phyloP scores from a whole-genome alignment of 2,329 filamentous ascomycete genomes.

The Fusarium sp. region DNA sequence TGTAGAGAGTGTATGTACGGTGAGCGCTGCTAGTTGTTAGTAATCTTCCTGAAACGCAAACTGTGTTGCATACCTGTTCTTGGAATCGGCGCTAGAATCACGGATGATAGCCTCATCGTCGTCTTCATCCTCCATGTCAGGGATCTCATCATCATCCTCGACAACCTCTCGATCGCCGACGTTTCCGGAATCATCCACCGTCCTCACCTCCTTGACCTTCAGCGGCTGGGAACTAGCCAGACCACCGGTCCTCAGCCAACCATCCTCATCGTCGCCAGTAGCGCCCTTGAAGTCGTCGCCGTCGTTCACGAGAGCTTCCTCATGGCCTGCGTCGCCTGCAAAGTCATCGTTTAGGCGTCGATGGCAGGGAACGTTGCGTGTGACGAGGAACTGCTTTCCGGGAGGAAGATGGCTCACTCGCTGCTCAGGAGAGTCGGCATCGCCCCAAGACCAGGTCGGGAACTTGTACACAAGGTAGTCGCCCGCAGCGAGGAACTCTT shows the following conservation, averaged over 20 bases:
- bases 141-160: conserved; percentile 84
- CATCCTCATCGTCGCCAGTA: conserved; percentile 74
- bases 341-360: conserved; percentile 93
- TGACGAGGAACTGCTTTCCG: conserved; percentile 95
- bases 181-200: conserved; percentile 89
- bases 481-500: conserved; percentile 94
- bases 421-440: conserved; percentile 82
- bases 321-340: conserved; percentile 84
- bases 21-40: conserved; percentile 68
- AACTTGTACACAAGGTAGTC: conserved; percentile 99
- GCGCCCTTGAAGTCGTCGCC: conserved; percentile 70
- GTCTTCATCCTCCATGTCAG: conserved; percentile 98
- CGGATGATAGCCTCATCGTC: conserved; percentile 97
- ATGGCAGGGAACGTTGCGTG: conserved; percentile 92
- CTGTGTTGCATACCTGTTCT: conserved; percentile 53
- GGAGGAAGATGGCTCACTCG: conserved; percentile 83
- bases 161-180: conserved; percentile 78
- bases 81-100: conserved; percentile 66
- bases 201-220: conserved; percentile 82
- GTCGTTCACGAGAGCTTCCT: conserved; percentile 86
- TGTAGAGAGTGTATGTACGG: conserved; percentile 97
- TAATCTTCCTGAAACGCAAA: not conserved
- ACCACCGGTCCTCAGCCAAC: conserved; percentile 90
- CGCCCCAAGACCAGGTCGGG: conserved; percentile 96
- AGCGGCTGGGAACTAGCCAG: conserved; percentile 79